Conservation (phyloP, 305 asterid genomes). For the Ilex paraguariensis region DNA sequence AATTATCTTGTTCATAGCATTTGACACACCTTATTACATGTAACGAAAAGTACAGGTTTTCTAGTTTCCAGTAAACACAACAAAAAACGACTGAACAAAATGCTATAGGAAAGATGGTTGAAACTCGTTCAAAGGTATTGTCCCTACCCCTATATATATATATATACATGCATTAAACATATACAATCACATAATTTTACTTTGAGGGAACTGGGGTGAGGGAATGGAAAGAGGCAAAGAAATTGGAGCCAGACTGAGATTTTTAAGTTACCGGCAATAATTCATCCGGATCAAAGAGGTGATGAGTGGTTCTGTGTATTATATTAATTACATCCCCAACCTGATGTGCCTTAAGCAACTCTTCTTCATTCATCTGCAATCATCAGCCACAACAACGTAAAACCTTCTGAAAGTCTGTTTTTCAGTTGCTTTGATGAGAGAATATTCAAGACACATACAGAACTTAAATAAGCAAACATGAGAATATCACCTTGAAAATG, state of each 20-base stretch:
- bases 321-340: conserved; percentile 91
- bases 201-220: neutral
- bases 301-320: conserved; percentile 79
- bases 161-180: too few species aligned
- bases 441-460: neutral
- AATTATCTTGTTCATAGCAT: neutral
- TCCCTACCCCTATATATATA: neutral
- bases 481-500: conserved; percentile 63
- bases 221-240: neutral
- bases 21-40: neutral
- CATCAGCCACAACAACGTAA: conserved; percentile 1
- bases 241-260: neutral
- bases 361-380: conserved; percentile 89
- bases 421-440: neutral
- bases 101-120: neutral
- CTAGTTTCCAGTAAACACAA: neutral
- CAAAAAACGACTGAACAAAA: neutral
- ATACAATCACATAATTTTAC: too few species aligned
- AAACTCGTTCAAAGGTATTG: neutral
- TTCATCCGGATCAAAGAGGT: conserved; percentile 92
- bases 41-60: too few species aligned
- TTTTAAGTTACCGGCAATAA: conserved; percentile 53
- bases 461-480: conserved; percentile 2
- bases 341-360: conserved; percentile 67
- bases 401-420: neutral